Conservation (phyloP, 768 basidiomycete species). For the Daedalea quercina region DNA sequence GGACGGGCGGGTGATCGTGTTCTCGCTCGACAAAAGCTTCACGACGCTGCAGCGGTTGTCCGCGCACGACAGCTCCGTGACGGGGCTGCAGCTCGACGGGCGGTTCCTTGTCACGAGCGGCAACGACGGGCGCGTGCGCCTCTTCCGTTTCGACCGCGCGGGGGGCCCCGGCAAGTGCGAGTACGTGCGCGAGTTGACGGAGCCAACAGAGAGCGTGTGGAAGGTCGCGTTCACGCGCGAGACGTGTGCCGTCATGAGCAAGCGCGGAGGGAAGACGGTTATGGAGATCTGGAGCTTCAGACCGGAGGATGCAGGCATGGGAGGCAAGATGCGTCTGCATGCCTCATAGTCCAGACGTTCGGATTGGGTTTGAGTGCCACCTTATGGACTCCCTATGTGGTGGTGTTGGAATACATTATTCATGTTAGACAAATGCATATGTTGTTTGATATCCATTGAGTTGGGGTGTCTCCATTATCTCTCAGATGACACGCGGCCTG, state of each 20-base stretch:
- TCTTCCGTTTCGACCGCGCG: slow-evolving; percentile 62
- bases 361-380: too few species aligned
- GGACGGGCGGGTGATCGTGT: slow-evolving; percentile 80
- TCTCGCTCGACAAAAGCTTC: slow-evolving; percentile 42
- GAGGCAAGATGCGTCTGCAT: too few species aligned
- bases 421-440: too few species aligned
- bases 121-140: slow-evolving; percentile 75
- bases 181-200: slow-evolving; percentile 71
- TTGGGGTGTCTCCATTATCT: too few species aligned
- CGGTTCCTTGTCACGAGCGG: slow-evolving; percentile 80
- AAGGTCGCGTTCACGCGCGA: slow-evolving; percentile 71
- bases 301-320: slow-evolving; percentile 27
- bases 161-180: slow-evolving; percentile 24
- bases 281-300: slow-evolving; percentile 83
- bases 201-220: slow-evolving; percentile 81
- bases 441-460: too few species aligned
- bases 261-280: slow-evolving; percentile 72
- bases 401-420: too few species aligned
- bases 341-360: too few species aligned
- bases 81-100: slow-evolving; percentile 80
- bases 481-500: too few species aligned
- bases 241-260: slow-evolving; percentile 76
- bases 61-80: slow-evolving; percentile 86
- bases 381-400: too few species aligned
- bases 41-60: slow-evolving; percentile 54